These are phyloP conservation scores for Sporobolomyces pararoseus DNA, from an alignment of 768 basidiomycete species.

Conservation along the genomic window DNA sequence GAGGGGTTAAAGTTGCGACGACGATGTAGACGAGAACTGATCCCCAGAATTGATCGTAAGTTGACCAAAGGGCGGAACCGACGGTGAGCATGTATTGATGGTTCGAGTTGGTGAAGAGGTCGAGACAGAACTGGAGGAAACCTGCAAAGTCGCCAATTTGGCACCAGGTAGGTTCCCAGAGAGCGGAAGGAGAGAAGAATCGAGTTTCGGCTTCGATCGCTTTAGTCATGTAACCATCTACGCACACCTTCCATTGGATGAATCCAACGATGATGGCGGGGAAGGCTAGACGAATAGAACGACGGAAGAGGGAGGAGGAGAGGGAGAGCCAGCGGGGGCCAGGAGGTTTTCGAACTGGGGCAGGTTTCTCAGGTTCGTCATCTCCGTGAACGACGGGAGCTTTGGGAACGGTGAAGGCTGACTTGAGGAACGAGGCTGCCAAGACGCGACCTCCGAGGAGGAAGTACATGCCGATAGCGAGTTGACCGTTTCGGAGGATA, in stretches of 20 bases:
- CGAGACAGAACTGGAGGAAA: conserved; percentile 47
- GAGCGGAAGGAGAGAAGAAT: conserved; percentile 43
- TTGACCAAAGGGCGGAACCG: conserved; percentile 48
- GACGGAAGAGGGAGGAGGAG: conserved; percentile 47
- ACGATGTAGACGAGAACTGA: conserved; percentile 47
- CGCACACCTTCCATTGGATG: conserved; percentile 47
- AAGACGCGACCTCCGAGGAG: conserved; percentile 47
- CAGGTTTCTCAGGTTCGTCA: conserved; percentile 45
- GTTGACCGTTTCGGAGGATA: conserved; percentile 47
- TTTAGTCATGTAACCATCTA: conserved; percentile 32
- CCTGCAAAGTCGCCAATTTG: conserved; percentile 47
- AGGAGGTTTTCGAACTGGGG: conserved; percentile 38
- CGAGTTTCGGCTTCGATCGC: conserved; percentile 36
- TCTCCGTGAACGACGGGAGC: conserved; percentile 47
- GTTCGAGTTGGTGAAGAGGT: conserved; percentile 47
- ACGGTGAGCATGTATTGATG: conserved; percentile 47
- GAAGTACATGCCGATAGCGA: conserved; percentile 48
- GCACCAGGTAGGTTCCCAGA: conserved; percentile 48
- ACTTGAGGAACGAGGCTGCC: conserved; percentile 47
- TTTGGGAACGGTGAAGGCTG: conserved; percentile 45
- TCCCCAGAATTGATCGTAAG: conserved; percentile 49
- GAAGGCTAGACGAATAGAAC: conserved; percentile 48
- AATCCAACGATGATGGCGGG: conserved; percentile 47
- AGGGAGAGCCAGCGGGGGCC: conserved; percentile 47
- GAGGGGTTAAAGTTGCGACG: conserved; percentile 45